phyloP scores from a whole-genome alignment of 768 basidiomycete genomes.

The Pilatotrama ljubarskyi region DNA sequence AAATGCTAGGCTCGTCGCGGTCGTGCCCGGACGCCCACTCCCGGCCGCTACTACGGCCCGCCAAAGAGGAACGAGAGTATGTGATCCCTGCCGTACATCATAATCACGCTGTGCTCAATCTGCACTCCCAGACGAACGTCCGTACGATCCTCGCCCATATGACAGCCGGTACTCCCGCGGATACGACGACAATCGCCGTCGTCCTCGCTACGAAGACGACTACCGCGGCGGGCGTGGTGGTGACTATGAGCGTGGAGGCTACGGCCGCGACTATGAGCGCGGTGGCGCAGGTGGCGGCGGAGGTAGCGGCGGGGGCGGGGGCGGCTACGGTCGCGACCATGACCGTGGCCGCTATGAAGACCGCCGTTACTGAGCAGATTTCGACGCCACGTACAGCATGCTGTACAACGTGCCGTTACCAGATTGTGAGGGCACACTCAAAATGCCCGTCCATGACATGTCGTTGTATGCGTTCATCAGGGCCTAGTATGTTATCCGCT shows the following conservation, averaged over 20 bases:
- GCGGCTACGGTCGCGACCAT: slow-evolving; percentile 28
- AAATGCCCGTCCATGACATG: not conserved
- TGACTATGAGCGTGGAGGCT: slow-evolving; percentile 42
- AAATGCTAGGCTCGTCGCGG: slow-evolving; percentile 80
- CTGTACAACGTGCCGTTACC: not conserved
- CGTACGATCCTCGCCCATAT: slow-evolving; percentile 90
- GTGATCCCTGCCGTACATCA: slow-evolving; percentile 22
- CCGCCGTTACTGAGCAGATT: slow-evolving; percentile 40
- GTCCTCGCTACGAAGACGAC: slow-evolving; percentile 49
- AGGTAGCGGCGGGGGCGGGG: slow-evolving; percentile 33
- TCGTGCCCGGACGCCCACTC: slow-evolving; percentile 89
- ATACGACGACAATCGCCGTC: slow-evolving; percentile 45
- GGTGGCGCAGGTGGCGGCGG: slow-evolving; percentile 39
- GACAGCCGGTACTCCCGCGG: slow-evolving; percentile 79
- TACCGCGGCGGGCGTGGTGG: slow-evolving; percentile 35
- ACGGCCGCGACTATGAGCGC: slow-evolving; percentile 43
- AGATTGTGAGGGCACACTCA: not conserved
- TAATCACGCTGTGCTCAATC: not conserved
- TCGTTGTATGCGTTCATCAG: not conserved
- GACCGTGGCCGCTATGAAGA: slow-evolving; percentile 47
- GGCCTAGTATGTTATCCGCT: slow-evolving; percentile 7
- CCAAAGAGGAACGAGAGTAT: slow-evolving; percentile 75
- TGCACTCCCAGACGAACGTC: slow-evolving; percentile 62
- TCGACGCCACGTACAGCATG: not conserved
- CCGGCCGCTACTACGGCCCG: slow-evolving; percentile 92